Evolutionary conservation across 805 yeast species (phyloP).

Genomic region (Yarrowia sp.): DNA sequence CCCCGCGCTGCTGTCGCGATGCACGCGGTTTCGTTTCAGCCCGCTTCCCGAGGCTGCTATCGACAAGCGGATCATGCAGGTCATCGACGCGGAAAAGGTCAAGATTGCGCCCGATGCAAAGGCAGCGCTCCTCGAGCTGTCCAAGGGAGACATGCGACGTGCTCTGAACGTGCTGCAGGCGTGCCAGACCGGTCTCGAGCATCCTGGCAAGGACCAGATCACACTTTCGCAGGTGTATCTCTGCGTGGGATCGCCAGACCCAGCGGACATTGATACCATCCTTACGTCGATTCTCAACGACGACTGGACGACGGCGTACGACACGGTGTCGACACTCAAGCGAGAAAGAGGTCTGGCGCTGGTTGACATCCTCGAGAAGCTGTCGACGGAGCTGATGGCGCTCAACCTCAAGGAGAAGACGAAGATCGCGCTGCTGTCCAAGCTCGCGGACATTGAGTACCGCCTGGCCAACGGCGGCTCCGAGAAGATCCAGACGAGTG

Average conservation of each 20-base stretch:
- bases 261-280: constrained; percentile 73
- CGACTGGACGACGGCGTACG: constrained; percentile 78
- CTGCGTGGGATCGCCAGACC: constrained; percentile 94
- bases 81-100: constrained; percentile 66
- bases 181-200: constrained; percentile 69
- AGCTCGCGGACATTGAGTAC: constrained; percentile 85
- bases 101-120: constrained; percentile 58
- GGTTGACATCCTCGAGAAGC: constrained; percentile 76
- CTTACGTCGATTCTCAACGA: constrained; percentile 76
- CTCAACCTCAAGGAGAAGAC: constrained; percentile 64
- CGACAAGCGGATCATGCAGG: constrained; percentile 62
- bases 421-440: constrained; percentile 61
- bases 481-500: constrained; percentile 85
- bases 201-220: constrained; percentile 52
- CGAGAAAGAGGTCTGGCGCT: constrained; percentile 80
- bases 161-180: constrained; percentile 94
- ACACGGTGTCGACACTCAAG: constrained; percentile 65
- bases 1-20: constrained; percentile 91
- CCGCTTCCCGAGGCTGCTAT: constrained; percentile 74
- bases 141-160: constrained; percentile 96
- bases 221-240: constrained; percentile 58
- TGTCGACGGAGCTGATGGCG: constrained; percentile 66
- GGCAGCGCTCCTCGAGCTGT: constrained; percentile 61
- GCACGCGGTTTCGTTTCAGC: constrained; percentile 90
- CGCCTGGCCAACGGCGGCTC: constrained; percentile 90